Conservation (phyloP, 768 basidiomycete genomes). For the Calocybe cyanea region DNA sequence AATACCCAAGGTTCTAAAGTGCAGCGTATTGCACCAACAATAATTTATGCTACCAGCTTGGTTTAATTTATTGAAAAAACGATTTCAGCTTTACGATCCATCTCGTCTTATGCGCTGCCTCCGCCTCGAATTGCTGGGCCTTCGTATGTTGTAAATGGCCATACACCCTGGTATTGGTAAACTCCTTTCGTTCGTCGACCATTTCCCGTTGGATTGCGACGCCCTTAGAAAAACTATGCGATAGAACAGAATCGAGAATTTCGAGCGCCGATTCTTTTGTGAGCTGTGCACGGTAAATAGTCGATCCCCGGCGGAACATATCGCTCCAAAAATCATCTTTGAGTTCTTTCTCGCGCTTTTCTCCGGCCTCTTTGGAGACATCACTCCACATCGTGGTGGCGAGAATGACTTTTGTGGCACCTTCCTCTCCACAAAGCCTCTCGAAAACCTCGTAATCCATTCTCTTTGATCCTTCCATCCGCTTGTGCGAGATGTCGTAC, state of each 20-base stretch:
- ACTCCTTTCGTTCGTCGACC: not conserved
- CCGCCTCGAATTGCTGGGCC: no score
- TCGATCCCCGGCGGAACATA: slow-evolving; percentile 10
- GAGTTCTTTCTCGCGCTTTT: slow-evolving; percentile 9
- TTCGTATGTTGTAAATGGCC: no score
- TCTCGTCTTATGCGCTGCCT: no score
- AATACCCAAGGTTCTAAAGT: no score
- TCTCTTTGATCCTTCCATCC: slow-evolving; percentile 11
- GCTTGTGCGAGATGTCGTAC: slow-evolving; percentile 10
- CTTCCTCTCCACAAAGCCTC: slow-evolving; percentile 14
- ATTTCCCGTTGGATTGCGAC: slow-evolving; percentile 11
- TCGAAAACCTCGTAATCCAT: slow-evolving; percentile 15
- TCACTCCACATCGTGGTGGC: slow-evolving; percentile 14
- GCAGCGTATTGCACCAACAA: no score
- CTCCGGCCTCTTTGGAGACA: slow-evolving; percentile 4
- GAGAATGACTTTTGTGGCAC: slow-evolving; percentile 12
- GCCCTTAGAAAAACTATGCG: slow-evolving; percentile 13
- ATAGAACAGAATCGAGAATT: slow-evolving; percentile 15
- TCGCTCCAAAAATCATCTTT: no score
- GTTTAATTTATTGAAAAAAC: no score
- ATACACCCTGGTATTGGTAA: no score
- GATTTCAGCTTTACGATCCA: no score
- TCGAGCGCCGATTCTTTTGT: slow-evolving; percentile 10
- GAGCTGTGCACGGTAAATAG: not conserved
- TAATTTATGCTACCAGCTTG: no score